A percentile compares a stretch with the other conserved stretches of the same genome.
Conservation (phyloP, 2,329 filamentous ascomycete species). For the Hypomyces rosellus region DNA sequence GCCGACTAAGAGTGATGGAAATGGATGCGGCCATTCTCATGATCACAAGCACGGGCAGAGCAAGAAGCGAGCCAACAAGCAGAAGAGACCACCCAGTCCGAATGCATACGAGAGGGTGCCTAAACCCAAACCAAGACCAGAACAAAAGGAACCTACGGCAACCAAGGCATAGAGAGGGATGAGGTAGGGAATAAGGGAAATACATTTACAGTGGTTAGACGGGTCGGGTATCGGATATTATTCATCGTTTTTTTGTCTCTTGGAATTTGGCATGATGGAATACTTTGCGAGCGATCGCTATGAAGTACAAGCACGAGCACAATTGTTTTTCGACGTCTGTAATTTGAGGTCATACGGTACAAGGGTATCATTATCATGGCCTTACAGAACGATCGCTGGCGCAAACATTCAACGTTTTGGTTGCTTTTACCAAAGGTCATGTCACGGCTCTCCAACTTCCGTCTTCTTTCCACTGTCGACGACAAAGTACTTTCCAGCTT, state of each 20-base stretch:
- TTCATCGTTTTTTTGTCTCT: background rate
- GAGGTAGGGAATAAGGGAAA: background rate
- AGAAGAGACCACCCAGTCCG: slow-evolving; percentile 55
- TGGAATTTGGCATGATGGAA: background rate
- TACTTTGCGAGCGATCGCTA: background rate
- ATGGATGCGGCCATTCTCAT: slow-evolving; percentile 29
- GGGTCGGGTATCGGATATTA: background rate
- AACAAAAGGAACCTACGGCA: background rate
- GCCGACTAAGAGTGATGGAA: slow-evolving; percentile 27
- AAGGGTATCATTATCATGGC: slow-evolving; percentile 7
- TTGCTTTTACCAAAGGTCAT: no score
- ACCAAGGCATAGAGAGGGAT: background rate
- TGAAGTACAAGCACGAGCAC: background rate
- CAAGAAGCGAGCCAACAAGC: slow-evolving; percentile 24
- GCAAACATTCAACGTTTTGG: background rate
- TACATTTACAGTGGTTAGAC: background rate
- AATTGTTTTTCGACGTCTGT: background rate
- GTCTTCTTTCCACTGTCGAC: slow-evolving; percentile 55
- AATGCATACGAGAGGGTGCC: slow-evolving; percentile 77
- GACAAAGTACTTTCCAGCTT: slow-evolving; percentile 67
- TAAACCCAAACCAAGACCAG: slow-evolving; percentile 35
- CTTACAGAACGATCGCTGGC: background rate
- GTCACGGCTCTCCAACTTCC: slow-evolving; percentile 12
- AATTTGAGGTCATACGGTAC: background rate
- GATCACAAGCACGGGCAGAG: slow-evolving; percentile 20